phyloP scores from a whole-genome alignment of 108 stramenopile genomes.

The Cyclotella choctawhatcheeana region DNA sequence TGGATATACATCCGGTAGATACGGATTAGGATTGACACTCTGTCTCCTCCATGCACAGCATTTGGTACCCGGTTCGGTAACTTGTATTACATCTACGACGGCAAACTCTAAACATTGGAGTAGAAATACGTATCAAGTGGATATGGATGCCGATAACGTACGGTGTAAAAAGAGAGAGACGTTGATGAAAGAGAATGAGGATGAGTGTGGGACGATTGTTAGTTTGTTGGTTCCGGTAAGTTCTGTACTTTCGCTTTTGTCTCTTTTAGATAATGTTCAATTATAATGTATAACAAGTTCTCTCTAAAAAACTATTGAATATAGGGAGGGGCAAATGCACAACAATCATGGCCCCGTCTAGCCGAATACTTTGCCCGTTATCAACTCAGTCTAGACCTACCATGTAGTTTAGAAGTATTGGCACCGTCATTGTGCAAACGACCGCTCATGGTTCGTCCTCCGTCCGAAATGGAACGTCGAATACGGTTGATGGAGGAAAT shows the following conservation, averaged over 20 bases:
- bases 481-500: not conserved
- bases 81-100: slow-evolving; percentile 73
- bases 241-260: slow-evolving; percentile 13
- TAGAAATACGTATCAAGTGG: slow-evolving; percentile 63
- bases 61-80: slow-evolving; percentile 71
- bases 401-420: slow-evolving; percentile 78
- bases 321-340: slow-evolving; percentile 70
- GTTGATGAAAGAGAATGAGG: slow-evolving; percentile 25
- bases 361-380: slow-evolving; percentile 82
- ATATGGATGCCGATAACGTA: slow-evolving; percentile 66
- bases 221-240: slow-evolving; percentile 83
- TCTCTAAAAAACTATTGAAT: not conserved
- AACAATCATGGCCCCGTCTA: slow-evolving; percentile 75
- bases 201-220: slow-evolving; percentile 77
- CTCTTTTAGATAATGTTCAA: not conserved
- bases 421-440: slow-evolving; percentile 67
- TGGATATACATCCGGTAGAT: slow-evolving; percentile 43
- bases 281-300: not conserved
- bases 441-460: slow-evolving; percentile 69
- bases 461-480: slow-evolving; percentile 39
- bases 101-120: slow-evolving; percentile 35
- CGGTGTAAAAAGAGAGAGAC: slow-evolving; percentile 53
- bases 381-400: slow-evolving; percentile 64
- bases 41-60: slow-evolving; percentile 88
- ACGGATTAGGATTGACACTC: slow-evolving; percentile 53